Evolutionary conservation across 2,329 filamentous ascomycete genomes (phyloP), one percentile per base, ranked within the genome.

Genomic region (Trichoderma gracile): DNA sequence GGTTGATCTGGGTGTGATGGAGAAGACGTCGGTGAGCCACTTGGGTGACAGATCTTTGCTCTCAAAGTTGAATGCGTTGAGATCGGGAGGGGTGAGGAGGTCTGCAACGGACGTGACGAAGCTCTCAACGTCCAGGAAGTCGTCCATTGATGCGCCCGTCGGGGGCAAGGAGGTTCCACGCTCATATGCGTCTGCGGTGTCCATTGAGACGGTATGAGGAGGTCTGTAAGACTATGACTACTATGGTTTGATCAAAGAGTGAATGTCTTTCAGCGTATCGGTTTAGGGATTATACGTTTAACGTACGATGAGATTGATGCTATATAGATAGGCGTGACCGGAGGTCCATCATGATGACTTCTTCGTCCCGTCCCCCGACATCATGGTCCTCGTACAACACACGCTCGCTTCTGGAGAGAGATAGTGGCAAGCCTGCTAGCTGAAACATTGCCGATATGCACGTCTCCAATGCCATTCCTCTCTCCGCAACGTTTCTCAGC

Each of bases 101-200:
- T 56, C 53, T 19, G n/a, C 38, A n/a, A 56, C 53, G 15, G 53
- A 56, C 15, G 38, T 19, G 15, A 56, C 38, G 30, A 56, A 56
- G 19, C 53, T 56, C 27, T 56, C 53, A 2, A 56, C 21, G n/a
- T 45, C 53, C 14, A 43, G 14, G 7, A 45, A 15, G 14, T 45
- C 33, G 25, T 56, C 53, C 5, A 56, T 38, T 10, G 53, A 56
- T 56, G 38, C 21, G 40, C 7, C n/a, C 7, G 38, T 15, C 4
- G 38, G 38, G 9, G 40, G 38, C 33, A 56, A 9, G 42, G 53
- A 56, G 7, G 23, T n/a, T 45, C 21, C 53, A 12, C 53, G 2
- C 5, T 43, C 38, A 12, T 17, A 5, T 43, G 14, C 38, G 19
- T 40, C 9, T 4, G 23, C 14, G 17, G 40, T 33, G 3, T 56